Evolutionary conservation across 2,329 filamentous ascomycete genomes (phyloP).

Genomic region (Gremmenia infestans): DNA sequence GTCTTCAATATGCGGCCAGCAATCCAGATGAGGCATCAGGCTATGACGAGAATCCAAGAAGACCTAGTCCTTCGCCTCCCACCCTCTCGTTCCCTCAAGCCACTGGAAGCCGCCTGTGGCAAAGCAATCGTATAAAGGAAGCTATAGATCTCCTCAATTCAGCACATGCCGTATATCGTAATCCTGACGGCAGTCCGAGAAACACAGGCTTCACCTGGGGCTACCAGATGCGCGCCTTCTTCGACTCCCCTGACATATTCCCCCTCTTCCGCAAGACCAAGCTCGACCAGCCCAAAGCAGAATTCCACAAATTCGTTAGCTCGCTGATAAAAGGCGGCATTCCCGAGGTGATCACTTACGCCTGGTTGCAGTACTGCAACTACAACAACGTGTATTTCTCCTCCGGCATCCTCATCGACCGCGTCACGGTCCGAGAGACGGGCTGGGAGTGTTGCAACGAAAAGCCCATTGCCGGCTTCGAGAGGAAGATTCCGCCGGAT

Average conservation of each 20-base stretch:
- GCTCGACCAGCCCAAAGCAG: background rate
- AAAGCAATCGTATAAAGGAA: background rate
- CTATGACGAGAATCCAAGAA: too few species aligned
- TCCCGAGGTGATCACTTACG: background rate
- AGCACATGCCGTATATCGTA: background rate
- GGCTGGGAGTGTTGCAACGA: background rate
- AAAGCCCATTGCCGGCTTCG: background rate
- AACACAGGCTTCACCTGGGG: background rate
- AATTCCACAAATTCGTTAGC: background rate
- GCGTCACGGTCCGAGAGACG: background rate
- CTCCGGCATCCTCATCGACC: background rate
- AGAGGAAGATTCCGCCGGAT: background rate
- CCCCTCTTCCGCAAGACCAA: background rate
- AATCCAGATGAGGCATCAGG: too few species aligned
- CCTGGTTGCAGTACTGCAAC: background rate
- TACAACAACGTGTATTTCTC: background rate
- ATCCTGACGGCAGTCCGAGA: background rate
- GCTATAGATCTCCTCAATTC: background rate
- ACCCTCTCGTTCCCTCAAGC: background rate
- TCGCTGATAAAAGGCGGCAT: background rate
- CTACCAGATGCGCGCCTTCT: background rate
- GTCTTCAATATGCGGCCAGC: too few species aligned
- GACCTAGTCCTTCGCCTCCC: background rate
- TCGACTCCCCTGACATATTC: constrained; percentile 9
- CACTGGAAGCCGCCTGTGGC: background rate